Evolutionary conservation across 192 early-diverging fungal species (phyloP), one percentile per base, ranked within the genome.

Genomic region (Backusella morwellensis): DNA sequence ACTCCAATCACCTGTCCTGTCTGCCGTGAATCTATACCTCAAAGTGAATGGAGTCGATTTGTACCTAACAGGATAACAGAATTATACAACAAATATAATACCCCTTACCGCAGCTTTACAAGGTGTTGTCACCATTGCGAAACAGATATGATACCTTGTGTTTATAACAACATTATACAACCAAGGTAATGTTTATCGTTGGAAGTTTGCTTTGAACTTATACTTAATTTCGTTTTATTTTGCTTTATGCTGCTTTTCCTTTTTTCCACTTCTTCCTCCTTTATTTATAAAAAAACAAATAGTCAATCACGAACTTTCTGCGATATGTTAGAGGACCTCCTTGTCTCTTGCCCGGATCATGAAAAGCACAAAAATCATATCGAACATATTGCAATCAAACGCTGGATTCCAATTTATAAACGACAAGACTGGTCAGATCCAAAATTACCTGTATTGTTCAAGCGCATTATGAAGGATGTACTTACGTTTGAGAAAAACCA

Each of bases 1-100:
- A 90, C 87, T 14, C 83, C 83, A 59, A 87, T 90, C 74, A 86
- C 82, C 59, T 90, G 88, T 70, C 88, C 88, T 52, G 88, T 90
- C 14, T 90, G 88, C 70, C 85, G 84, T 66, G 84, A 82, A 11
- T 35, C 50, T n/a, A 82, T 90, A 35, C 76, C 86, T 44, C 81
- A 85, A 29, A 63, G 79, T 23, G 88, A 90, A 81, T 90, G 88
- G 88, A 82, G 81, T 75, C 82, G 84, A 82, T 90, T 85, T 71
- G 88, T 90, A 2, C 84, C 86, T 36, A 75, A 79, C 50, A 66
- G 66, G 9, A 82, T 83, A 14, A 74, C 83, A 32, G 82, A 83
- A 17, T 79, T 80, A 4, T 90, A 88, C 70, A 78, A 88, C 26
- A 83, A 78, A 36, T 90, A 82, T 68, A 90, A 90, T 75, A 85